Evolutionary conservation across 139 green algal species (phyloP), one percentile per base, ranked within the genome.

Genomic region (Volvox reticuliferus): DNA sequence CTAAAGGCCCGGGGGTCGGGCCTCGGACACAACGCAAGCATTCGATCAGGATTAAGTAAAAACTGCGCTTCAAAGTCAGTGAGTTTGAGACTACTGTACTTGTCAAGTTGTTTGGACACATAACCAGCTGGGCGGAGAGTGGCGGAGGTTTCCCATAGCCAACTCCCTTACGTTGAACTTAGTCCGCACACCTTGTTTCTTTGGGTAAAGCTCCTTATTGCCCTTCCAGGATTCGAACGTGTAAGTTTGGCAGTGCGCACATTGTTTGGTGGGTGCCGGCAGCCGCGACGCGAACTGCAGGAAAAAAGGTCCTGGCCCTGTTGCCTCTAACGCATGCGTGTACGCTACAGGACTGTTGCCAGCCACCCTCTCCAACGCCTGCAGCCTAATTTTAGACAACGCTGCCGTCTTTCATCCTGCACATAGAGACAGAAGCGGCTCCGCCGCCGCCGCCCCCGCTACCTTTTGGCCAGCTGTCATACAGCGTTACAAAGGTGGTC

Each of bases 1-100:
- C 75, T 30, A 81, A 81, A 81, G 78, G 78, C 78, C 78, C 78
- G 37, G 78, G 78, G 78, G 78, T 84, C 78, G 78, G 20, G 78
- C 78, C 37, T 84, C 32, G 78, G 78, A 84, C 78, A 67, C 36
- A 65, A 84, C 78, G 78, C 78, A 67, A 81, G 32, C 28, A 44
- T 37, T 44, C 73, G 73, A 79, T 79, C 73, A 79, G 28, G 44
- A 55, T 55, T 9, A 55, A 55, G 44, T 55, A 55, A 5, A 55
- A 55, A 14, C 44, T 55, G 9, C 44, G 9, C 44, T 55, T 55
- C 5, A 55, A 55, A 9, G 44, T 55, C 44, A 9, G 44, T 55
- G 44, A 55, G 44, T 5, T 55, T 55, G 9, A 55, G 9, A 5
- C 5, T 9, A 55, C 44, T 55, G 44, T 55, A 55, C 5, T 55